Evolutionary conservation across 768 basidiomycete species (phyloP).

Genomic region (Tylopilus intermedius): DNA sequence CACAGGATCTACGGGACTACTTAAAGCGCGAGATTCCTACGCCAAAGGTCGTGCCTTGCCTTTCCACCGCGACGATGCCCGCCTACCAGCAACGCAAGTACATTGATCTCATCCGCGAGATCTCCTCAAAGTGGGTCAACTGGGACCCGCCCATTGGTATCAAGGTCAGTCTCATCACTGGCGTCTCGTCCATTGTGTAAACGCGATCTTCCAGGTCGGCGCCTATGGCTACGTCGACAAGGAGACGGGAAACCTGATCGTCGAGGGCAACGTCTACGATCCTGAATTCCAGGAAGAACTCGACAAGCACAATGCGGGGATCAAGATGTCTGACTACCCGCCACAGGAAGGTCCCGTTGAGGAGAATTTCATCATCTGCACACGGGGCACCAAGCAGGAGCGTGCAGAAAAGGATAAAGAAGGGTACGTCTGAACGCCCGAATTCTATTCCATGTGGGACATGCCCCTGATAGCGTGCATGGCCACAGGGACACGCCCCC

Average conservation of each 20-base stretch:
- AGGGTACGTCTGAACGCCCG: constrained; percentile 12
- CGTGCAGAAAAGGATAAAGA: constrained; percentile 12
- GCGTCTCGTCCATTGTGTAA: neutral
- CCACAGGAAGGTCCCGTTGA: constrained; percentile 19
- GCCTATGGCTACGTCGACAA: constrained; percentile 32
- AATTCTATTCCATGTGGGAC: neutral
- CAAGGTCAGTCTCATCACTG: constrained; percentile 15
- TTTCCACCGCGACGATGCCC: constrained; percentile 7
- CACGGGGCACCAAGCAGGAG: constrained; percentile 13
- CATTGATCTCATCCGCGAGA: constrained; percentile 30
- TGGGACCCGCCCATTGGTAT: constrained; percentile 32
- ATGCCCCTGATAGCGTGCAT: neutral
- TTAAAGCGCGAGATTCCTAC: neutral
- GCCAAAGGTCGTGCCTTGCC: neutral
- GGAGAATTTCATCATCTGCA: constrained; percentile 20
- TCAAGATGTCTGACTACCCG: constrained; percentile 15
- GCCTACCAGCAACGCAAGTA: constrained; percentile 27
- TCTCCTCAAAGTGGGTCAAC: constrained; percentile 34
- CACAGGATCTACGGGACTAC: neutral
- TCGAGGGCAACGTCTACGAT: constrained; percentile 35
- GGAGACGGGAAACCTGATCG: constrained; percentile 28
- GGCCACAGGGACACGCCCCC: constrained; percentile 11
- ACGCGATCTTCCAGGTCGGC: constrained; percentile 25
- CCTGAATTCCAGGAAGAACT: constrained; percentile 16
- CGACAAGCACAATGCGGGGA: constrained; percentile 3